Evolutionary conservation across 2,329 filamentous ascomycete species (phyloP), one percentile per base, ranked within the genome.

Genomic region (Gaeumannomyces tritici): DNA sequence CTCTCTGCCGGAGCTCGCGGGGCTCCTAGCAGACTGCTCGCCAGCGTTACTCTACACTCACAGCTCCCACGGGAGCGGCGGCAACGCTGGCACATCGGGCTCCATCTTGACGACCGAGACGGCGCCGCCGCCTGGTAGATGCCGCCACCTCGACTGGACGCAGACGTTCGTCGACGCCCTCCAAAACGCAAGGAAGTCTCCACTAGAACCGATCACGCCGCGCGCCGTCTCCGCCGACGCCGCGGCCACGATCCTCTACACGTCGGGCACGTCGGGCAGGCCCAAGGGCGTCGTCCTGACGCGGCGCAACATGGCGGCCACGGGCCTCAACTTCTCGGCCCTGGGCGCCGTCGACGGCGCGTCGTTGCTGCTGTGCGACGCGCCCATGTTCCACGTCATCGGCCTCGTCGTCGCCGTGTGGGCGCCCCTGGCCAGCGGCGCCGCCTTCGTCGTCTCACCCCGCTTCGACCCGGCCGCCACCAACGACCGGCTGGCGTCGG

Each of bases 341-440:
- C 60, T 62, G 21, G 62, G 60, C 47, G 24, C 27, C 13, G 60
- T 62, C 1, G 51, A 62, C 1, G 1, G 56, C 2, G 15, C 26
- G 15, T 55, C 55, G 12, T 57, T 62, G 26, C 58, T 64, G 28
- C 63, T 65, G 15, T 61, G 58, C 62, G 63, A 64, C 60, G 35
- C 27, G 13, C 64, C 64, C 35, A 60, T 65, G 51, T 65, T 61
- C 51, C 63, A 63, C 62, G 56, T 63, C 55, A 62, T 63, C 27
- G 63, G 63, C 21, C 55, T 60, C 7, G 62, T 62, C 55, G 55
- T 62, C 1, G 59, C 51, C 55, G 56, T 63, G 4, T 61, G 61
- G 59, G 26, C 61, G 55, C 56, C 59, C 21, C 33, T 64, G 9
- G 51, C 59, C 47, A 51, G 24, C 26, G 61, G 64, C 42, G 64